Evolutionary conservation across 495 filamentous ascomycete species (phyloP), one percentile per base, ranked within the genome.

Genomic region (Podospora pseudocomata): DNA sequence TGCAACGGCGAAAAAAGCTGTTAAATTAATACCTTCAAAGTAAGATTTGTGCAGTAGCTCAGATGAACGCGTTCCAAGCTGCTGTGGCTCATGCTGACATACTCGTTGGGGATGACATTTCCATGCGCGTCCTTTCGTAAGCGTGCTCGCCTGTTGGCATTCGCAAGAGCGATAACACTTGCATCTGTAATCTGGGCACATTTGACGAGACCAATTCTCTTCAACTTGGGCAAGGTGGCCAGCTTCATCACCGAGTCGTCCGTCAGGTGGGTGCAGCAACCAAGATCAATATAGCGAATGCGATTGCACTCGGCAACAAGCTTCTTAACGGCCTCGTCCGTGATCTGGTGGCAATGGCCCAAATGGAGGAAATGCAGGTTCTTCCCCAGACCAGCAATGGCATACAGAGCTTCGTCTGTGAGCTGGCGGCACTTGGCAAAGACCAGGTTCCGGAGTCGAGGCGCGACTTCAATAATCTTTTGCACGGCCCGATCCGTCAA

Each of bases 281-380:
- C 96, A 61, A 99, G 79, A 74, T 99, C 96, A 65, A 99, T 98
- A 73, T 99, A 99, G 62, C 96, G 85, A 70, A 99, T 97, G 39
- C 96, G 87, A 79, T 94, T 97, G 82, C 96, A 99, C 55, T 79
- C 80, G 68, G 89, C 89, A 53, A 97, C 93, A 7, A 99, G 83
- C 55, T 89, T 20, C 20, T 87, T 89, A 7, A 99, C 92, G 6
- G 91, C 92, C 13, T 84, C 77, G 79, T 99, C 96, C 0, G 93
- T 97, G 72, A 99, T 93, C 55, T 93, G 86, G 18, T 86, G 86
- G 77, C 96, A 99, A 76, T 99, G 96, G 2, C 96, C 96, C 5
- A 99, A 83, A 73, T 98, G 96, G 60, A 99, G 88, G 75, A 94
- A 97, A 77, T 99, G 96, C 26, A 99, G 78, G 70, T 98, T 98